Percentiles rank a stretch among this genome's conserved stretches.
phyloP scores from a whole-genome alignment of 345 rosid species.

The Aquilaria malaccensis region DNA sequence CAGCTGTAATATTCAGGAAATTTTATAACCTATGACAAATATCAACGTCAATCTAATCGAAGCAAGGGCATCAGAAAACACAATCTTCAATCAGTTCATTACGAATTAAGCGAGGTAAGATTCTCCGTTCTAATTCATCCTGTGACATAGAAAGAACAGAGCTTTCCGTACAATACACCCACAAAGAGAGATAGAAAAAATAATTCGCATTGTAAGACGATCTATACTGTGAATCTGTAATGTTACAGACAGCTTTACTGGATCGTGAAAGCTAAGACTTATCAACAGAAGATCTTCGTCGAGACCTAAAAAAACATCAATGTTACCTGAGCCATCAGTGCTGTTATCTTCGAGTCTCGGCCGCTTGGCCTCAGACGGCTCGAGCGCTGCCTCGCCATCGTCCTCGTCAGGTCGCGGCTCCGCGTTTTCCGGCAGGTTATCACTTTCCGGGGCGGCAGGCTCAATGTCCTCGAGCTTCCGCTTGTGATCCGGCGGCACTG shows the following conservation, averaged over 20 bases:
- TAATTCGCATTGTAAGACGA: too few species aligned
- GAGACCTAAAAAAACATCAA: neutral
- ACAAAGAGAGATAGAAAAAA: neutral
- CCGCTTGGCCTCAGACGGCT: constrained; percentile 45
- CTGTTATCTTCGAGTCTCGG: constrained; percentile 37
- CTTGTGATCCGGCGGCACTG: constrained; percentile 49
- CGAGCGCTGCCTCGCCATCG: constrained; percentile 18
- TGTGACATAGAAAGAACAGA: too few species aligned
- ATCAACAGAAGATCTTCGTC: neutral
- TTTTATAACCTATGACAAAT: neutral
- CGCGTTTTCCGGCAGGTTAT: neutral
- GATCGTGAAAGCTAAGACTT: neutral
- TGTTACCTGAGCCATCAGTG: constrained; percentile 38
- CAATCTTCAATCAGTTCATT: neutral
- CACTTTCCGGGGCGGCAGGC: constrained; percentile 21
- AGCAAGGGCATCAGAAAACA: neutral
- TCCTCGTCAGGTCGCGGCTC: constrained; percentile 15
- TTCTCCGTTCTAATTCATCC: too few species aligned
- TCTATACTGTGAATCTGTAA: too few species aligned
- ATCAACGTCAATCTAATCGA: too few species aligned
- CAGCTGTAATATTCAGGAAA: constrained; percentile 20
- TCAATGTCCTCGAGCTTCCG: constrained; percentile 64
- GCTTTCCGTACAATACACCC: neutral
- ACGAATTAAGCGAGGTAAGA: too few species aligned
- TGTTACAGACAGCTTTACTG: too few species aligned